These are phyloP conservation scores for Venturia carpophila DNA, from an alignment of 2,329 filamentous ascomycete genomes.

Conservation along the genomic window DNA sequence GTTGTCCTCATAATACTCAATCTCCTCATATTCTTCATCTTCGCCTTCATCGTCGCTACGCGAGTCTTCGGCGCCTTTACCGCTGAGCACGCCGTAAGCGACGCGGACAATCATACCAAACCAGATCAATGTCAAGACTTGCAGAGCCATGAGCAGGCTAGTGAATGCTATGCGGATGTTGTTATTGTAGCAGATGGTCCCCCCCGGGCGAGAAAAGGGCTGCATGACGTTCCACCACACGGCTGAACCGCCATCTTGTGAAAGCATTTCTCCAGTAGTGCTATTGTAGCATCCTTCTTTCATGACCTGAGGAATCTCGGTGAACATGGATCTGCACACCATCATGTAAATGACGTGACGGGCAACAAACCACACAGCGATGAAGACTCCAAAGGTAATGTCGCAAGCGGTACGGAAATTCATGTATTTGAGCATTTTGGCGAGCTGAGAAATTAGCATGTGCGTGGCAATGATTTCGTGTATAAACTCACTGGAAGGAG, in stretches of 20 bases:
- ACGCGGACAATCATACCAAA: slow-evolving; percentile 83
- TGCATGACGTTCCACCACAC: slow-evolving; percentile 56
- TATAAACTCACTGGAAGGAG: slow-evolving; percentile 64
- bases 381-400: slow-evolving; percentile 73
- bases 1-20: slow-evolving; percentile 26
- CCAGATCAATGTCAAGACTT: slow-evolving; percentile 77
- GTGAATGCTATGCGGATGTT: slow-evolving; percentile 72
- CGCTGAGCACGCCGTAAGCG: slow-evolving; percentile 69
- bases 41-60: slow-evolving; percentile 81
- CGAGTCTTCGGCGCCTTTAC: slow-evolving; percentile 71
- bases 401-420: slow-evolving; percentile 72
- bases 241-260: slow-evolving; percentile 35
- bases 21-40: slow-evolving; percentile 35
- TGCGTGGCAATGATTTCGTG: neutral
- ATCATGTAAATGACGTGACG: slow-evolving; percentile 74
- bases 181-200: slow-evolving; percentile 71
- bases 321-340: slow-evolving; percentile 76
- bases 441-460: slow-evolving; percentile 49
- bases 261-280: slow-evolving; percentile 48
- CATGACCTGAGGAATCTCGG: slow-evolving; percentile 53
- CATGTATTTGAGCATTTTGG: slow-evolving; percentile 90
- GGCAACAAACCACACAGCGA: slow-evolving; percentile 73
- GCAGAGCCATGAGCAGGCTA: slow-evolving; percentile 65
- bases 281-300: slow-evolving; percentile 61
- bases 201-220: slow-evolving; percentile 63